Conservation (phyloP, 169 alveolate genomes). For the Condylostoma magnum region DNA sequence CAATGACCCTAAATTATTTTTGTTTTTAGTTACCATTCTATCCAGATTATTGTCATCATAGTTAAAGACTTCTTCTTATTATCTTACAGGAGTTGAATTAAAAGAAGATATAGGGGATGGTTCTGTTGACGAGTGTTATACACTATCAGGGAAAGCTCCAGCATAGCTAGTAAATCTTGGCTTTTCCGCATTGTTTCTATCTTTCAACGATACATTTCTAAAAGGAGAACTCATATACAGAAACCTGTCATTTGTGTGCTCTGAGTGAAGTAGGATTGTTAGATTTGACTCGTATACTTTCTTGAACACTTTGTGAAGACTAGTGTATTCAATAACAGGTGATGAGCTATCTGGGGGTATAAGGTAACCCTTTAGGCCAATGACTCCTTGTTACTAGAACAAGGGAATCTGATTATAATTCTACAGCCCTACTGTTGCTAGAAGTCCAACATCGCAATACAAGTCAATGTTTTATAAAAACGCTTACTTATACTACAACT, state of each 20-base stretch:
- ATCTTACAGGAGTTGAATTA: not conserved
- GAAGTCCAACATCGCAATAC: conserved; percentile 7
- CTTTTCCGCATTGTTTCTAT: not conserved
- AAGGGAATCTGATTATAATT: not conserved
- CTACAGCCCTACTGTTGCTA: not conserved
- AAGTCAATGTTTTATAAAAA: no score
- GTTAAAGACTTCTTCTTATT: not conserved
- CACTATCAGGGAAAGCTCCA: conserved; percentile 24
- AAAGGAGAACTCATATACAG: conserved; percentile 23
- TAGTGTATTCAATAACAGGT: not conserved
- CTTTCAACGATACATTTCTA: not conserved
- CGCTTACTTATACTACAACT: no score
- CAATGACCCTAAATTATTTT: not conserved
- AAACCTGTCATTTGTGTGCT: conserved; percentile 11
- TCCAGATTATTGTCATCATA: not conserved
- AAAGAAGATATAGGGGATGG: not conserved
- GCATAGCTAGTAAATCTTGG: not conserved
- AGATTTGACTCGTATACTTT: not conserved
- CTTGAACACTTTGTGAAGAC: not conserved
- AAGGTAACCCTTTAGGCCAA: conserved; percentile 2
- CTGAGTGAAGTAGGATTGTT: conserved; percentile 7
- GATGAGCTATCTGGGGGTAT: not conserved
- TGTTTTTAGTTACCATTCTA: not conserved
- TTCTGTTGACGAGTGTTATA: not conserved
- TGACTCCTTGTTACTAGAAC: not conserved